Base-by-base conservation (phyloP, 306 rosid genomes). In the Cucurbita maxima region DNA sequence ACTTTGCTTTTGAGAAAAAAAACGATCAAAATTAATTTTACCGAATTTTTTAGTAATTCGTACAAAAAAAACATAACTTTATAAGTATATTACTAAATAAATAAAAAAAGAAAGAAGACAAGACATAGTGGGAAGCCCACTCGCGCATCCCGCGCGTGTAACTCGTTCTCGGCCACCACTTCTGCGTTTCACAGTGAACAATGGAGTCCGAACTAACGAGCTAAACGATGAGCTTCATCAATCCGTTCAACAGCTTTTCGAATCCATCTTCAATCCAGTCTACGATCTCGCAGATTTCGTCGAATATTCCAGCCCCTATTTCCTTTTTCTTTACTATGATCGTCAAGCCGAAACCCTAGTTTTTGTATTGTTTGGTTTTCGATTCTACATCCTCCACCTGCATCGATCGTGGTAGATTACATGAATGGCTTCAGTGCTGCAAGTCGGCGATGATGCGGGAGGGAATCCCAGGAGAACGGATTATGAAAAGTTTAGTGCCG, bases 341-440 rank as follows among this genome's bases (percentile, higher is more conserved):
- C 74, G 41, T 70, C 74, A 70, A 48, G 5, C 58, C 1, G 50
- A 50, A 70, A 70, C 74, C 74, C 74, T 70, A 50, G 58, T 13
- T 64, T 70, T 37, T 15, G 58, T 70, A 48, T 22, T 16, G 14
- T 45, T 50, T 48, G 58, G 14, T 8, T 50, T 61, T 14, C 45
- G 40, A 15, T 70, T 25, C 45, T 30, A 9, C 8, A 8, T 68
- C 54, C 36, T 66, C 38, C 54, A 43, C 18, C 73, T 25, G 40
- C 5, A 13, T 48, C 55, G 20, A 70, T 70, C 55, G n/a, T 7
- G 12, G 59, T 67, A 18, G 37, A 73, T 60, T 44, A 55, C 47
- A 41, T 76, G 83, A 14, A 79, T 84, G 87, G 87, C 75, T 76
- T 84, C 84, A 11, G 84, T 79, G 64, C 78, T 78, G 62, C 71